Conservation (phyloP, 495 filamentous ascomycete species). For the Trichoderma gamsii region DNA sequence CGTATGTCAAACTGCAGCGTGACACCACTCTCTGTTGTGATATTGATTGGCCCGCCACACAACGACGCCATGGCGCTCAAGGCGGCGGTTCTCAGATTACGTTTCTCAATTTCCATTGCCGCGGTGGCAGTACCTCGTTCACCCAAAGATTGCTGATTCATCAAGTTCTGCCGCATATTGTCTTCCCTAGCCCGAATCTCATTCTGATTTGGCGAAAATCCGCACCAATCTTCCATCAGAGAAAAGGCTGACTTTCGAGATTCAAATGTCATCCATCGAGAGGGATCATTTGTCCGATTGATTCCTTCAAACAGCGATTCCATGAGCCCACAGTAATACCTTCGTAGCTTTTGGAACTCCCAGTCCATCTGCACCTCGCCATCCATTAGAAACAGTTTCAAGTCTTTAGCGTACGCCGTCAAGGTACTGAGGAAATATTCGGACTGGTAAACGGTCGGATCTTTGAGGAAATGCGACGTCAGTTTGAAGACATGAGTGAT, state of each 20-base stretch:
- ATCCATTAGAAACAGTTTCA: constrained; percentile 90
- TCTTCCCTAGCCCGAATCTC: constrained; percentile 81
- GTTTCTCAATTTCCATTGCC: constrained; percentile 93
- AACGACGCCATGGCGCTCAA: constrained; percentile 93
- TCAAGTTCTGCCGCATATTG: constrained; percentile 73
- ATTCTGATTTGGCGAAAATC: constrained; percentile 84
- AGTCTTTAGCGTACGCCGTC: constrained; percentile 80
- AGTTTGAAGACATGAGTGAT: constrained; percentile 93
- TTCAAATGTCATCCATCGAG: constrained; percentile 93
- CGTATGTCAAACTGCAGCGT: constrained; percentile 85
- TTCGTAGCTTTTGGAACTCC: constrained; percentile 87
- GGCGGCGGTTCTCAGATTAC: constrained; percentile 81
- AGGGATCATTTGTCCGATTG: constrained; percentile 77
- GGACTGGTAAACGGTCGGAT: constrained; percentile 72
- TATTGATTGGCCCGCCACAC: constrained; percentile 84
- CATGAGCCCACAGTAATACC: constrained; percentile 89
- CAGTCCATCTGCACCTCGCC: constrained; percentile 91
- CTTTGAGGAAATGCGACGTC: constrained; percentile 82
- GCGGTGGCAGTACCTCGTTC: constrained; percentile 72
- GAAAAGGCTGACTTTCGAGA: constrained; percentile 88
- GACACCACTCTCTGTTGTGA: constrained; percentile 76
- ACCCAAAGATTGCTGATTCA: constrained; percentile 54
- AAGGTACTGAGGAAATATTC: constrained; percentile 92
- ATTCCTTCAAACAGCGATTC: constrained; percentile 90
- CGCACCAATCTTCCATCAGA: constrained; percentile 98